Conservation (phyloP, 2,329 filamentous ascomycete genomes). For the Rutstroemia sp. region DNA sequence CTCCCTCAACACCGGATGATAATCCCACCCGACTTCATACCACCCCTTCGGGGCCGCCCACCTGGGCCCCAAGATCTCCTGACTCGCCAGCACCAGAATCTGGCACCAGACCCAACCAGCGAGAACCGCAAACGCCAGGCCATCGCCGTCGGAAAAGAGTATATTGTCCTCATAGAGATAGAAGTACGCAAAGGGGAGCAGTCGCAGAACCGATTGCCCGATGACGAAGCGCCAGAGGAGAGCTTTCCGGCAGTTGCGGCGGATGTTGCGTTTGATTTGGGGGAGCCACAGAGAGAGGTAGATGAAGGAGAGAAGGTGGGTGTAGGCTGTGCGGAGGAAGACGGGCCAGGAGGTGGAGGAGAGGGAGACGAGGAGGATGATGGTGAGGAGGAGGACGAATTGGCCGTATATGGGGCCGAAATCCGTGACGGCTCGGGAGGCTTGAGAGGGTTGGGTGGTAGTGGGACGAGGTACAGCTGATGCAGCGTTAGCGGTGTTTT, state of each 20-base stretch:
- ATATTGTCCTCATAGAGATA: slow-evolving; percentile 74
- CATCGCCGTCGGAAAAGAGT: slow-evolving; percentile 66
- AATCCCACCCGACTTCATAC: slow-evolving; percentile 79
- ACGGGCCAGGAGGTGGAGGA: slow-evolving; percentile 56
- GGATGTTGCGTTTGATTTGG: slow-evolving; percentile 83
- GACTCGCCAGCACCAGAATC: slow-evolving; percentile 66
- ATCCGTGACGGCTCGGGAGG: slow-evolving; percentile 23
- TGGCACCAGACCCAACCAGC: slow-evolving; percentile 83
- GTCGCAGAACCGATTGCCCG: slow-evolving; percentile 71
- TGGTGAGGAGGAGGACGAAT: slow-evolving; percentile 47
- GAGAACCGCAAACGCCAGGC: slow-evolving; percentile 54
- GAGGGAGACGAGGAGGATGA: slow-evolving; percentile 50
- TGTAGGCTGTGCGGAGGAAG: slow-evolving; percentile 45
- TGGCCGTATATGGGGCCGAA: slow-evolving; percentile 51
- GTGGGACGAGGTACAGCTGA: slow-evolving; percentile 18
- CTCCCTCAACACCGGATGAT: slow-evolving; percentile 81
- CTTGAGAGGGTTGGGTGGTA: slow-evolving; percentile 19
- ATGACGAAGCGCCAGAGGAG: slow-evolving; percentile 87
- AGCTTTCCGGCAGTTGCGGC: slow-evolving; percentile 85
- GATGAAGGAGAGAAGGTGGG: slow-evolving; percentile 57
- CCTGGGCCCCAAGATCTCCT: slow-evolving; percentile 82
- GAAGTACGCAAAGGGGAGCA: slow-evolving; percentile 80
- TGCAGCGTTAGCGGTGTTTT: slow-evolving; percentile 28
- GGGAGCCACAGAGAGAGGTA: slow-evolving; percentile 91
- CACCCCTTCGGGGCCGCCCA: slow-evolving; percentile 70